phyloP scores from a whole-genome alignment of 257 asterid genomes.

The Solanum microdontum region DNA sequence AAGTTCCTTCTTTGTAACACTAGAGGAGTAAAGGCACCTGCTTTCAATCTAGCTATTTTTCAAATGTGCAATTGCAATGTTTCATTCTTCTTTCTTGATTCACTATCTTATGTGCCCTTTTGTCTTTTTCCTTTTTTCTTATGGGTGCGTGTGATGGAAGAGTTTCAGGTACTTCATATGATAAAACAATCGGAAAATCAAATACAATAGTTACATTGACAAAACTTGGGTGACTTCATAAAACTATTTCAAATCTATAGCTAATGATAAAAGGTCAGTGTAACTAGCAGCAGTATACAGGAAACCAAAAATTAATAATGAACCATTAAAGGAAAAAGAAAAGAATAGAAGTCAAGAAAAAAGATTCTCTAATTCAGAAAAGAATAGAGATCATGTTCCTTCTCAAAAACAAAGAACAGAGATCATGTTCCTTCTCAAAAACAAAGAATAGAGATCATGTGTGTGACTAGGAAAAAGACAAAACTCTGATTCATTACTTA shows the following conservation, averaged over 20 bases:
- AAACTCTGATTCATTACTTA: conserved; percentile 13
- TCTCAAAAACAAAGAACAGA: neutral
- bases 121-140: neutral
- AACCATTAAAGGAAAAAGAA: neutral
- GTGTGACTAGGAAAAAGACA: neutral
- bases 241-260: neutral
- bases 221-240: neutral
- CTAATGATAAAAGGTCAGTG: neutral
- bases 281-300: neutral
- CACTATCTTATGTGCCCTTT: neutral
- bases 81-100: neutral
- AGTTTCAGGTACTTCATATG: neutral
- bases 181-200: neutral
- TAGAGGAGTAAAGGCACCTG: neutral
- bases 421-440: neutral
- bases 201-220: neutral
- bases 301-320: neutral
- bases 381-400: neutral
- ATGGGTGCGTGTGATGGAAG: neutral
- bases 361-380: neutral
- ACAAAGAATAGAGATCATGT: neutral
- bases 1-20: neutral
- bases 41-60: neutral
- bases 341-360: neutral
- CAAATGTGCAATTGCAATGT: neutral